Base-by-base conservation (phyloP, 805 yeast genomes). In the Debaryomyces hansenii region DNA sequence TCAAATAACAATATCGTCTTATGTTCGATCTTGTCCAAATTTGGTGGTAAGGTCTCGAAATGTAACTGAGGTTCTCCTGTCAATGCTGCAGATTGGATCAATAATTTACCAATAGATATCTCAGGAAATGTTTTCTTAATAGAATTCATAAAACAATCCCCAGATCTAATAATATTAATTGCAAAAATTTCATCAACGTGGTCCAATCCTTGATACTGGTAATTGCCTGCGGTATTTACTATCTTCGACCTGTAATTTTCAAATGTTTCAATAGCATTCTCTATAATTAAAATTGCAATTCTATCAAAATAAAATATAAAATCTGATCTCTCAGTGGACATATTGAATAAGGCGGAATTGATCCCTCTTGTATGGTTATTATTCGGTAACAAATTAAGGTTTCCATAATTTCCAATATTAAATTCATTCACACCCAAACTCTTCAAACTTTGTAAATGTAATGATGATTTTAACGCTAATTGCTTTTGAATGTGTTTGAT, bases 61-160 rank as follows among this genome's bases (percentile, higher is more conserved):
- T 91, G 97, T 49, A 94, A 73, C 60, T 86, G 91, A 1, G 99
- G 98, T 66, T 92, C 98, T 7, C 98, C 98, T 0, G 98, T 91
- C 18, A 73, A 67, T 0, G 94, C 75, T 63, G 91, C 96, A 6
- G 96, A 84, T 65, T 90, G 96, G 56, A 92, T 90, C 40, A 92
- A 70, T 20, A 92, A 63, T 59, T 91, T 88, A 0, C 99, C 98
- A 31, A 90, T 75, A 9, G 81, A 77, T 10, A 89, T 83, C 42
- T 84, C 89, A 1, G 97, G 92, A 20, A 90, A 73, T 0, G 91
- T 80, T 53, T 83, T 83, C 49, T 87, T 80, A 34, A 92, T 70
- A 0, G 96, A 85, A 27, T 78, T 79, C 80, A 87, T 84, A 58
- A 91, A 91, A 59, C 96, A 88, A 62, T 90, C 97, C 4, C 99